Base-by-base conservation (phyloP, 345 rosid genomes). In the Microthlaspi erraticum region DNA sequence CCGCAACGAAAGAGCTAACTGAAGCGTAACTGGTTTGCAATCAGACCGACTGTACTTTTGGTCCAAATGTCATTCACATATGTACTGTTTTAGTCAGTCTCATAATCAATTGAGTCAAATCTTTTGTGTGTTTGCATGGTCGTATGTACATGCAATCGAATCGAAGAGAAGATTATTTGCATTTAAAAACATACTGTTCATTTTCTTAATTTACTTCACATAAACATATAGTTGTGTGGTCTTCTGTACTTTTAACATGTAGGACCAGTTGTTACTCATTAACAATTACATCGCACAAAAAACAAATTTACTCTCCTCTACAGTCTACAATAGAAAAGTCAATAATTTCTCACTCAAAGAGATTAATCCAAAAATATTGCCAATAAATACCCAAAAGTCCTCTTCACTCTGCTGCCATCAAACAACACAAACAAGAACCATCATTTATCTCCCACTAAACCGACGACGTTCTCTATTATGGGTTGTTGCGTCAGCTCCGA, bases 401-500 rank as follows among this genome's bases (percentile, higher is more conserved):
- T 53, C 66, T 50, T 36, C 63, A 74, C 17, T 42, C 68, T 60
- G 33, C 13, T 59, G 29, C 54, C 1, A 10, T 33, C 10, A 53
- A 39, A 37, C 45, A 51, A 3, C 45, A 53, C n/a, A 45, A 7
- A 43, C 11, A 4, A 42, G 7, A 8, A 44, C 13, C 52, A 39
- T 36, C 23, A 10, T 20, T 23, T 44, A n/a, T n/a, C n/a, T n/a
- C n/a, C 64, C 41, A 45, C 17, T 12, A 26, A 16, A 34, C 18
- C 75, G 7, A 45, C 58, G 20, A 14, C 64, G 23, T 49, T 50
- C 31, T 50, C 9, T 62, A 18, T 55, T n/a, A 76, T 76, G 79
- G 79, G 79, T 55, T 76, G 79, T 63, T 76, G 79, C 54, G 54
- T 41, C 52, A 69, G 78, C 68, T 57, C 79, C 60, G 71, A 63